Conservation (phyloP, 2,329 filamentous ascomycete species). For the Ciborinia camelliae region DNA sequence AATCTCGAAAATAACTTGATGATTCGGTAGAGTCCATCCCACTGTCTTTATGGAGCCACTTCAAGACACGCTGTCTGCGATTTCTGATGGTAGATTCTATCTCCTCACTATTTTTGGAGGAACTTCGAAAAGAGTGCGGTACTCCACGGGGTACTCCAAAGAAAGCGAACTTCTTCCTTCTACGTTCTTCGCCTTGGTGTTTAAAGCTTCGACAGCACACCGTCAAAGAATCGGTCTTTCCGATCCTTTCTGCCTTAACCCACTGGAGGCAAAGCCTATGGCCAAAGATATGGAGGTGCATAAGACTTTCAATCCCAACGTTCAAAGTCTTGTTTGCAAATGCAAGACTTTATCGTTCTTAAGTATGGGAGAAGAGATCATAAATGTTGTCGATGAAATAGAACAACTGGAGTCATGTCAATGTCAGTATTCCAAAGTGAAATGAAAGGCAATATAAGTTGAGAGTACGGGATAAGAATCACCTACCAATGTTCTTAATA, state of each 20-base stretch:
- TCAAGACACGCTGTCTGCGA: neutral
- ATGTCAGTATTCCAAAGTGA: neutral
- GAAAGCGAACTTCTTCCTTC: neutral
- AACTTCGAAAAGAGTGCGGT: neutral
- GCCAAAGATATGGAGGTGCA: neutral
- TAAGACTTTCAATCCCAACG: neutral
- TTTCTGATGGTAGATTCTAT: too few relatives aligned
- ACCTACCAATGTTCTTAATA: neutral
- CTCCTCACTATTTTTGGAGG: neutral
- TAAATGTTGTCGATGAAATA: neutral
- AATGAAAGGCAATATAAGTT: neutral
- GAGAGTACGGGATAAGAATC: neutral
- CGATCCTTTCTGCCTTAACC: neutral
- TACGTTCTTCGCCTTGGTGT: neutral
- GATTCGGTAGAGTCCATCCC: neutral
- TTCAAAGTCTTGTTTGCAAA: neutral
- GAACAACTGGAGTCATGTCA: neutral
- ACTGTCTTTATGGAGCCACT: neutral
- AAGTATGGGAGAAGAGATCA: neutral
- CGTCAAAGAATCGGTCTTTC: neutral
- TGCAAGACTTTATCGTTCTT: neutral
- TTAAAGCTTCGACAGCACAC: neutral
- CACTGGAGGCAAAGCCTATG: constrained; percentile 1
- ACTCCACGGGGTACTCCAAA: neutral
- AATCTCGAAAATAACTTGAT: neutral